Evolutionary conservation across 768 basidiomycete genomes (phyloP), one percentile per base, ranked within the genome.

Genomic region (Pleurotus platypus): DNA sequence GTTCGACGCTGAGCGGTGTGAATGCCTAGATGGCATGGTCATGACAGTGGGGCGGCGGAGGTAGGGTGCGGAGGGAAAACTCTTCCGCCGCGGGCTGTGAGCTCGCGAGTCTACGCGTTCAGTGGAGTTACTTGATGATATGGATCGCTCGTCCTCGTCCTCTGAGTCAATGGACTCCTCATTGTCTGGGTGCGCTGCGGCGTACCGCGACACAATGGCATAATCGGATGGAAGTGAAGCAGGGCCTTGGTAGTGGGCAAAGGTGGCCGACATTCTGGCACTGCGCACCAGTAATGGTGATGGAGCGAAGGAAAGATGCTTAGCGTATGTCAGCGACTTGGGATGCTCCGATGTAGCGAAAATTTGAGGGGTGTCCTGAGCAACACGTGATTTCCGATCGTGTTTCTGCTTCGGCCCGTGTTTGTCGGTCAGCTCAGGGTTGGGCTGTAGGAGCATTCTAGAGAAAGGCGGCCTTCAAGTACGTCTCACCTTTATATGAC

Each of bases 181-280:
- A 24, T 38, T 49, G 18, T 55, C 30, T 22, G 57, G 46, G 30
- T 68, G 65, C 45, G 68, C 58, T 16, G 72, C 72, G 4, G 76
- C 75, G 62, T 76, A 82, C 7, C 77, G 77, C 26, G 84, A 81
- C 8, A 89, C 70, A 37, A 86, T 72, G 5, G 83, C 85, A 60
- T 86, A 85, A 70, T 87, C 86, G 2, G 86, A 82, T 11, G 83
- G 83, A 16, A 88, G 68, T 1, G 86, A 86, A 7, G 79, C 78
- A 7, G 86, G 78, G 2, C 76, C 74, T 63, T 82, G 78, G 38
- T 81, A 78, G 62, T 84, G 82, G 6, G 79, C 81, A 22, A 78
- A 83, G 2, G 78, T 86, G 4, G 76, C 76, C 59, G 76, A 76
- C 72, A 73, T 75, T 18, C 39, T 50, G 49, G 13, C 13, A 15